A percentile compares a stretch with the other conserved stretches of the same genome.
phyloP scores from a whole-genome alignment of 139 green algal genomes.

The Haematococcus lacustris region DNA sequence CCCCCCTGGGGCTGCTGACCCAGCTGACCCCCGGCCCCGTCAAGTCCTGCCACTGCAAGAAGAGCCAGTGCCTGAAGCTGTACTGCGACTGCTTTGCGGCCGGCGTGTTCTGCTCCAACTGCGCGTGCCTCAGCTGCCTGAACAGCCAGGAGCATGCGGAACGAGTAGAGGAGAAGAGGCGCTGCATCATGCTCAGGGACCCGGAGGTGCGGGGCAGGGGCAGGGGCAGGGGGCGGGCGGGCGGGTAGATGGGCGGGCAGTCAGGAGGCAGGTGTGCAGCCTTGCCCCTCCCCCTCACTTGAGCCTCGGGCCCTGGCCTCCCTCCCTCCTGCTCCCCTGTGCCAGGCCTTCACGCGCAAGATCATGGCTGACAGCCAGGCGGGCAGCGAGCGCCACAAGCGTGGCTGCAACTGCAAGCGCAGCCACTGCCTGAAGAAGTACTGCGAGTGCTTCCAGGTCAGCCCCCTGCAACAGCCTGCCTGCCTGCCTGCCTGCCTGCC shows the following conservation, averaged over 20 bases:
- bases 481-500: too few relatives aligned
- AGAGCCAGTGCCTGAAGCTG: conserved; percentile 6
- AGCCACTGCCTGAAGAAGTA: conserved; percentile 94
- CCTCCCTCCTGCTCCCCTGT: too few relatives aligned
- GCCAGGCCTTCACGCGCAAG: conserved; percentile 33
- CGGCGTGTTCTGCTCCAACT: conserved; percentile 37
- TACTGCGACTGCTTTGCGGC: conserved; percentile 21
- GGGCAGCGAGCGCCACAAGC: conserved; percentile 17
- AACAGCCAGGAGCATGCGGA: conserved; percentile 29
- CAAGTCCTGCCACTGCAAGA: conserved; percentile 6
- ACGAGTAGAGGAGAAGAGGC: conserved; percentile 19
- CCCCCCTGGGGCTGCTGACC: too few relatives aligned
- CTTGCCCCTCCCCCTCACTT: too few relatives aligned
- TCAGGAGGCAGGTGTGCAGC: too few relatives aligned
- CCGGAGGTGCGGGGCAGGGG: conserved; percentile 28
- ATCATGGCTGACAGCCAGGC: conserved; percentile 4
- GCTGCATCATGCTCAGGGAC: conserved; percentile 29
- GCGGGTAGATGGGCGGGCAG: too few relatives aligned
- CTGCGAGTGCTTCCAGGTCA: conserved; percentile 95
- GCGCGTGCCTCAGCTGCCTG: conserved; percentile 38
- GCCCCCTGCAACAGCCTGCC: too few relatives aligned
- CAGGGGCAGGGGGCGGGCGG: too few relatives aligned
- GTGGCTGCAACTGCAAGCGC: conserved; percentile 39
- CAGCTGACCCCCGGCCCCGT: too few relatives aligned
- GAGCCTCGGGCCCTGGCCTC: too few relatives aligned